phyloP scores from a whole-genome alignment of 352 stramenopile species.

The Thraustotheca clavata region DNA sequence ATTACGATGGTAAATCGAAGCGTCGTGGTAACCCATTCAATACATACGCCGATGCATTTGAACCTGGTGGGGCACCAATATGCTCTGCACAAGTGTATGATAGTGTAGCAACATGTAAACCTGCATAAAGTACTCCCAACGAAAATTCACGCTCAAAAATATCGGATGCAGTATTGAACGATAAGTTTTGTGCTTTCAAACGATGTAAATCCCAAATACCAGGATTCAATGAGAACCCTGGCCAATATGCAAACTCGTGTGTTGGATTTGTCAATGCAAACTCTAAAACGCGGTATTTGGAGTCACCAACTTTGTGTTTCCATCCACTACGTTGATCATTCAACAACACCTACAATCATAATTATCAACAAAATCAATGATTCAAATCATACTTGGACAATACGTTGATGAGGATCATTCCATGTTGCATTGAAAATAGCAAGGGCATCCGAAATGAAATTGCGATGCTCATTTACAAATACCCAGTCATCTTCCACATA shows the following conservation, averaged over 20 bases:
- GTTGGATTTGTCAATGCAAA: constrained; percentile 31
- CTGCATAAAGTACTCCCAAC: constrained; percentile 27
- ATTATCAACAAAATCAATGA: too few species aligned
- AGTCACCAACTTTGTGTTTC: background rate
- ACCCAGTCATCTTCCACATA: constrained; percentile 65
- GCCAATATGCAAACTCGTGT: constrained; percentile 45
- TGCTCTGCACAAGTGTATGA: constrained; percentile 20
- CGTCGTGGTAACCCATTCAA: constrained; percentile 33
- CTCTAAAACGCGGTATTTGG: constrained; percentile 43
- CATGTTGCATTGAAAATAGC: background rate
- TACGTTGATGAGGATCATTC: constrained; percentile 19
- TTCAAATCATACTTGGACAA: constrained; percentile 13
- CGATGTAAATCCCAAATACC: constrained; percentile 35
- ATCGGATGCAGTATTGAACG: constrained; percentile 27
- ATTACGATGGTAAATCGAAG: constrained; percentile 25
- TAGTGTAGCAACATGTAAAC: constrained; percentile 29
- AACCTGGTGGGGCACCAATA: constrained; percentile 26
- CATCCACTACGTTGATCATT: background rate
- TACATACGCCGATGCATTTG: constrained; percentile 36
- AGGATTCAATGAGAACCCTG: constrained; percentile 57
- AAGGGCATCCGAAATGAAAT: constrained; percentile 23
- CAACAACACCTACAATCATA: background rate
- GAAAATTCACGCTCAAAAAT: constrained; percentile 34
- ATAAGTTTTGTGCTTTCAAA: background rate
- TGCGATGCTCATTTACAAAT: background rate